Evolutionary conservation across 2,329 filamentous ascomycete genomes (phyloP), one percentile per base, ranked within the genome.

Genomic region (Aaosphaeria pasadenensis): DNA sequence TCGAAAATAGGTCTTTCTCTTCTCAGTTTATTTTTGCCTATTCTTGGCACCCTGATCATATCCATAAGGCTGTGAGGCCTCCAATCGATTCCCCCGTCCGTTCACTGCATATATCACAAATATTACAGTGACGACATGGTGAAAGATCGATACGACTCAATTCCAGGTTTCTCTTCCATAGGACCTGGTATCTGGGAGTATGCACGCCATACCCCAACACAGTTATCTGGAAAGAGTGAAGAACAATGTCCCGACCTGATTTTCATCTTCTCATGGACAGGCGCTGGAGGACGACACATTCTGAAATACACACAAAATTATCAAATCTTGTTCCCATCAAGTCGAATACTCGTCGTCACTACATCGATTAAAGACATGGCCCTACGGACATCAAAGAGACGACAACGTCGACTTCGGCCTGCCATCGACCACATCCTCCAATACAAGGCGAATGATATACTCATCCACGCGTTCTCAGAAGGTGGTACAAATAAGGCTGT

Each of bases 391-490:
- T 58, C 60, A 3, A 48, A 52, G 6, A 55, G 52, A 45, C 60
- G 63, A 49, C 55, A 60, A 45, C 42, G 45, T 7, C 52, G 56
- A 24, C 46, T 64, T 5, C 51, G 48, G 28, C 55, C 57, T 11
- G 59, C 57, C 4, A 44, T 64, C 30, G 48, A 57, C 40, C 51
- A 49, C 29, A 59, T 64, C 13, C 39, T 47, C 5, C 43, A 40
- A 13, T 46, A 49, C 30, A 29, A 41, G 40, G 47, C 44, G 11
- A 47, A 29, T 29, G 35, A 11, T 33, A 42, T 48, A 39, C 39
- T 61, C 11, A 47, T 65, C 42, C 63, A 65, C 43, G 53, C 51
- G 29, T 63, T 64, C 45, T 66, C 63, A 1, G 62, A 64, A 49
- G 63, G 63, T 33, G 62, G 63, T 6, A 59, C 55, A 42, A 58